A percentile compares a stretch with the other conserved stretches of the same genome.
These are phyloP conservation scores for Prunus yedoensis DNA, from an alignment of 331 rosid species.

Conservation along the genomic window DNA sequence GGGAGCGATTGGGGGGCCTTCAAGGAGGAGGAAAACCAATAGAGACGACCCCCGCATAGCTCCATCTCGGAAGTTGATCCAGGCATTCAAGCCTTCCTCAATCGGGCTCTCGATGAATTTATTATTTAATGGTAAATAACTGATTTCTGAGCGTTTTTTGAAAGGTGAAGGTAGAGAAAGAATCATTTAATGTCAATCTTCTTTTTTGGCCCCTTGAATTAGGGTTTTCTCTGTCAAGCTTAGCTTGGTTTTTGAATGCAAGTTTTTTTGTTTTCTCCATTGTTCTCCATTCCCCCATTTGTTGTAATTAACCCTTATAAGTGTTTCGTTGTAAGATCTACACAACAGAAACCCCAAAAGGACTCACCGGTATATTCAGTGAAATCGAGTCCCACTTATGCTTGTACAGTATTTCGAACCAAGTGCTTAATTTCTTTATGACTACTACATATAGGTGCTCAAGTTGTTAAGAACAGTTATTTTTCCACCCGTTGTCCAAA, in stretches of 20 bases:
- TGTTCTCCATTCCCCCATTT: conserved; percentile 12
- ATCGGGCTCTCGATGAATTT: conserved; percentile 68
- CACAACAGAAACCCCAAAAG: neutral
- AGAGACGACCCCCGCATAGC: conserved; percentile 52
- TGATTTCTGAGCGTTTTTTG: conserved; percentile 21
- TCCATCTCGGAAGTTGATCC: conserved; percentile 73
- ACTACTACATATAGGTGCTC: too few species aligned
- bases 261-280: conserved; percentile 10
- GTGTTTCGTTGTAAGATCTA: conserved; percentile 20
- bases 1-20: conserved; percentile 49
- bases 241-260: conserved; percentile 26
- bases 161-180: conserved; percentile 16
- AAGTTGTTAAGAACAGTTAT: too few species aligned
- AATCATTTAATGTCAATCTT: neutral
- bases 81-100: conserved; percentile 77
- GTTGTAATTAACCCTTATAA: conserved; percentile 18
- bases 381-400: conserved; percentile 6
- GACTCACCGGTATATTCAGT: too few species aligned
- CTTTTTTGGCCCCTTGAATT: neutral
- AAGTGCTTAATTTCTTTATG: neutral
- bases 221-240: conserved; percentile 8
- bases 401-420: conserved; percentile 16
- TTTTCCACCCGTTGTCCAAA: too few species aligned
- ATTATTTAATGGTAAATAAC: conserved; percentile 63
- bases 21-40: conserved; percentile 55